Evolutionary conservation across 2,329 filamentous ascomycete genomes (phyloP), one percentile per base, ranked within the genome.

Genomic region (Phialophora macrospora): DNA sequence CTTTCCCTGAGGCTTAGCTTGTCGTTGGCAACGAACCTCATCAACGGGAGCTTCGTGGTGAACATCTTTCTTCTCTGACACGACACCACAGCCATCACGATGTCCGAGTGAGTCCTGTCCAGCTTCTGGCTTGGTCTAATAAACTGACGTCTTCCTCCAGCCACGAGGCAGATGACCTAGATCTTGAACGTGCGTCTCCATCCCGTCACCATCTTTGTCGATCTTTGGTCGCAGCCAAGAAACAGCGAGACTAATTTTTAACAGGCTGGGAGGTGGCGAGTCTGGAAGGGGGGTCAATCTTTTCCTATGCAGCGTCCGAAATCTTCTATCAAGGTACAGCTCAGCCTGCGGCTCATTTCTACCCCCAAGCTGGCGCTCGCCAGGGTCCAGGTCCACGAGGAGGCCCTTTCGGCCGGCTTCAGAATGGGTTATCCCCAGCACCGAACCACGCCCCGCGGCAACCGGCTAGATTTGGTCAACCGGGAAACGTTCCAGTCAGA

Each of bases 51-150:
- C 32, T 41, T 12, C 12, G 9, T 30, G 46, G 11, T n/a, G 26
- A 11, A 48, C 30, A 44, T 20, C 28, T 24, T 38, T 41, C 24
- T 52, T 48, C 46, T n/a, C 48, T 52, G n/a, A 34, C 24, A 22
- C 54, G n/a, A 58, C n/a, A 20, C 11, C 38, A 38, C 26, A 60
- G 17, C 41, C 17, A n/a, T 64, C 51, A 62, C 17, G 51, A 71
- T 71, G 69, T 68, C 66, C 62, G 69, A 71, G 69, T 71, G 26
- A 64, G 69, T 70, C 14, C 28, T 41, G 14, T 22, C n/a, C 8
- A 32, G 12, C n/a, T 14, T 34, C 14, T 24, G 24, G 14, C 26
- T 12, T 55, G 24, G 56, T 60, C 20, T 34, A 22, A 46, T 12
- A 7, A 4, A 55, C 62, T 68, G 22, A 66, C 48, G 14, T 55